These are phyloP conservation scores for Fusarium guadeloupense DNA, from an alignment of 2,329 filamentous ascomycete species.

Conservation along the genomic window DNA sequence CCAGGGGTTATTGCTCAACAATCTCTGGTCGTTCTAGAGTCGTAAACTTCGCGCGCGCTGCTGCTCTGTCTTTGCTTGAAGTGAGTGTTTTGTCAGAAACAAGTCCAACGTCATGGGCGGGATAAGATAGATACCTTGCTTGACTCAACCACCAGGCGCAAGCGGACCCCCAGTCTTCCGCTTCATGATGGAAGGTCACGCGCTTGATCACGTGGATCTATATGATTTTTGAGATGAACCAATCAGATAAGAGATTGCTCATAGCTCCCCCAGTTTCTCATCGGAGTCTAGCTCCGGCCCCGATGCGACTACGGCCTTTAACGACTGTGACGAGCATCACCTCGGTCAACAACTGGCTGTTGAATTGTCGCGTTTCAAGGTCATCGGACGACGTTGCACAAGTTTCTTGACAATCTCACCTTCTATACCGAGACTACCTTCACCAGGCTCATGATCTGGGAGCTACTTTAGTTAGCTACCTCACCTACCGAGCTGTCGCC, in stretches of 20 bases:
- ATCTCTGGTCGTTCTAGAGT: background rate
- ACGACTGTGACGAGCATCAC: slow-evolving; percentile 18
- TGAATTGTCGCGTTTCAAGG: slow-evolving; percentile 1
- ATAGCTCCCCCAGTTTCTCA: slow-evolving; percentile 28
- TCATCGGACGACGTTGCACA: background rate
- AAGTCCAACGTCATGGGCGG: slow-evolving; percentile 35
- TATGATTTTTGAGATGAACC: background rate
- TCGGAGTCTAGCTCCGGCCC: slow-evolving; percentile 32
- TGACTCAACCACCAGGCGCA: slow-evolving; percentile 15
- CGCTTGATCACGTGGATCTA: slow-evolving; percentile 6
- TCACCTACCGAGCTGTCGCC: background rate
- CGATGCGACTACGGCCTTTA: slow-evolving; percentile 30
- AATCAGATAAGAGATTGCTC: slow-evolving; percentile 25
- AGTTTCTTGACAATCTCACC: background rate
- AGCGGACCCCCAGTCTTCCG: slow-evolving; percentile 10
- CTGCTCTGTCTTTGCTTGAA: slow-evolving; percentile 10
- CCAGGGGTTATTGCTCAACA: slow-evolving; percentile 6
- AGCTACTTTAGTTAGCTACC: background rate
- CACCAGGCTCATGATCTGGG: background rate
- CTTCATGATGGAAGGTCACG: slow-evolving; percentile 23
- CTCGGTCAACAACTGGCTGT: slow-evolving; percentile 4
- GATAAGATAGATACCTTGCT: slow-evolving; percentile 32
- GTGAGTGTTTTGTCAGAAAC: slow-evolving; percentile 26
- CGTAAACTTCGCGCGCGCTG: slow-evolving; percentile 5
- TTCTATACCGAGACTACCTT: background rate